A percentile compares a stretch with the other conserved stretches of the same genome.
phyloP scores from a whole-genome alignment of 2,329 filamentous ascomycete species.

The Colletotrichum destructivum region DNA sequence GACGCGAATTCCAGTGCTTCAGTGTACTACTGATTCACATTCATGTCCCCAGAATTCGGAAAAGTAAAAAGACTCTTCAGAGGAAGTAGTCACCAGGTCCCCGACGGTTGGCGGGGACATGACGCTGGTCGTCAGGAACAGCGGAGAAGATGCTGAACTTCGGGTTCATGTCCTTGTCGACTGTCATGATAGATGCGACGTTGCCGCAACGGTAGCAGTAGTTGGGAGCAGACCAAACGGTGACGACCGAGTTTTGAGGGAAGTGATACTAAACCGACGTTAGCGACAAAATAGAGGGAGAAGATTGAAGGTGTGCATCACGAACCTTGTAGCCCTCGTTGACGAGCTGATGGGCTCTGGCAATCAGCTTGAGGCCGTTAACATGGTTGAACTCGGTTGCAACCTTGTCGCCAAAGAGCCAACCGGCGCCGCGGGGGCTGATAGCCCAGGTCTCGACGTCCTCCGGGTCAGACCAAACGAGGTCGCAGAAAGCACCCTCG shows the following conservation, averaged over 20 bases:
- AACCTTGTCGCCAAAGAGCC: conserved; percentile 97
- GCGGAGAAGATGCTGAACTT: conserved; percentile 94
- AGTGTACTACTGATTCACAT: not conserved
- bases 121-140: conserved; percentile 87
- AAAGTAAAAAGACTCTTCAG: conserved; percentile 50
- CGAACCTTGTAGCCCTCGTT: conserved; percentile 96
- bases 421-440: conserved; percentile 94
- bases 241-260: conserved; percentile 93
- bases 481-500: conserved; percentile 97
- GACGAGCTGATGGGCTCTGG: conserved; percentile 97
- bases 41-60: not conserved
- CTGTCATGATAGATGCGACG: conserved; percentile 95
- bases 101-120: conserved; percentile 80
- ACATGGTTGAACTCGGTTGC: conserved; percentile 98
- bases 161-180: conserved; percentile 86
- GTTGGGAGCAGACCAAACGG: conserved; percentile 98
- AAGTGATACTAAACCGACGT: conserved; percentile 82
- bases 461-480: conserved; percentile 98
- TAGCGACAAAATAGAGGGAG: conserved; percentile 43
- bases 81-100: conserved; percentile 81
- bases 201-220: conserved; percentile 97
- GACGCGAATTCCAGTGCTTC: not conserved
- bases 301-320: not conserved
- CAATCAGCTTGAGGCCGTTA: conserved; percentile 94
- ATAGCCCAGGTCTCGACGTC: conserved; percentile 97